Percentiles rank a stretch among this genome's conserved stretches.
Evolutionary conservation across 495 filamentous ascomycete genomes (phyloP).

Genomic region (Daldinia vernicosa): DNA sequence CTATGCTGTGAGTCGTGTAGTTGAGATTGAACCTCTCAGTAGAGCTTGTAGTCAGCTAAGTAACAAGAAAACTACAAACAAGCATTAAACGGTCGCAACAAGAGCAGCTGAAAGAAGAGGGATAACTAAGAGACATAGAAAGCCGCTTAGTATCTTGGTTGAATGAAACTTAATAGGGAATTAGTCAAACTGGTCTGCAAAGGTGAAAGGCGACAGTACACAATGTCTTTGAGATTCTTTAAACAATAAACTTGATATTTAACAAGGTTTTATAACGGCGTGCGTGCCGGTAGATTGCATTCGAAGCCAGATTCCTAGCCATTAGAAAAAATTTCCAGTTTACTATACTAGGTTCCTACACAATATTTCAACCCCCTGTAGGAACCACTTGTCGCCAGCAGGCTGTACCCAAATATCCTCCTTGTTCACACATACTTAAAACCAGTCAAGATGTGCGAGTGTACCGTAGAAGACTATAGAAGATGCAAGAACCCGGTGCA

Average conservation of each 20-base stretch:
- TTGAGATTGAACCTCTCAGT: too few relatives aligned
- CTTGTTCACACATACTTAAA: not conserved
- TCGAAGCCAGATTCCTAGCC: not conserved
- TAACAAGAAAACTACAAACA: too few relatives aligned
- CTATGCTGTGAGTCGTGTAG: too few relatives aligned
- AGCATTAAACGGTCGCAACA: too few relatives aligned
- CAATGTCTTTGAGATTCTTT: slow-evolving; percentile 3
- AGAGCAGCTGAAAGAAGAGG: too few relatives aligned
- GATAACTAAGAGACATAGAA: not conserved
- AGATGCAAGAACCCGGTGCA: slow-evolving; percentile 9
- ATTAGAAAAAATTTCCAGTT: not conserved
- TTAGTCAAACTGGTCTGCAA: not conserved
- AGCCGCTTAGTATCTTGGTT: not conserved
- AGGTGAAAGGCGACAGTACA: not conserved
- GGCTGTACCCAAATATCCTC: not conserved
- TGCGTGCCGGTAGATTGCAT: not conserved
- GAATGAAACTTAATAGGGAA: not conserved
- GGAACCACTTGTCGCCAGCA: not conserved
- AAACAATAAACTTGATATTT: too few relatives aligned
- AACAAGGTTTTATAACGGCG: not conserved
- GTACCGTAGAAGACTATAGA: slow-evolving; percentile 13
- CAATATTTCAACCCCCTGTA: not conserved
- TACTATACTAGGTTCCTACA: not conserved
- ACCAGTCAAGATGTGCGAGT: slow-evolving; percentile 13
- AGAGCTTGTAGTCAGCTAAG: too few relatives aligned